A percentile compares a stretch with the other conserved stretches of the same genome.
These are phyloP conservation scores for Phyllachora maydis DNA, from an alignment of 2,329 filamentous ascomycete species.

Conservation along the genomic window DNA sequence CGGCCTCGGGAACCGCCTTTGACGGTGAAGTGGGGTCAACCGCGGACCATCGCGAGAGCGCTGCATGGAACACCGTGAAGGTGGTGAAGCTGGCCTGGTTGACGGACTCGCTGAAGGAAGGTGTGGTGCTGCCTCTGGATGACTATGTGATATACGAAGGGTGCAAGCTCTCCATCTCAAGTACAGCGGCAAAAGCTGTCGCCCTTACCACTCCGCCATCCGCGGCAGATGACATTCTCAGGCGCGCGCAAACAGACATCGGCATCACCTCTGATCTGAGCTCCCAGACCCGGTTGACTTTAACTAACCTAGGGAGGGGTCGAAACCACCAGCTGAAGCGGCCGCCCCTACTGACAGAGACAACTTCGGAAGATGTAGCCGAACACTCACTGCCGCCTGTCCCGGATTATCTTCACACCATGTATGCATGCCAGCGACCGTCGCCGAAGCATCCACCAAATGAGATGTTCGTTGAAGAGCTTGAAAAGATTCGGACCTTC, in stretches of 20 bases:
- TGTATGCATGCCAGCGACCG: conserved; percentile 65
- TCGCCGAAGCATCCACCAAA: conserved; percentile 56
- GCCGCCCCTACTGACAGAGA: too few relatives aligned
- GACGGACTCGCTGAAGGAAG: conserved; percentile 24
- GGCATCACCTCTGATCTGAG: conserved; percentile 3
- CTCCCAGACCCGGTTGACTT: conserved; percentile 27
- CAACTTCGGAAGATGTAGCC: conserved; percentile 60
- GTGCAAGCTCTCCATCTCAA: conserved; percentile 12
- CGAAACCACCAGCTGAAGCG: too few relatives aligned
- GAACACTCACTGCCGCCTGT: conserved; percentile 33
- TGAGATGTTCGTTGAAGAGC: conserved; percentile 47
- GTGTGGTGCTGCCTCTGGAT: conserved; percentile 21
- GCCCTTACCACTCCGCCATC: too few relatives aligned
- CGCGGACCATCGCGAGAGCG: not conserved
- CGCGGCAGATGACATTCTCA: conserved; percentile 9
- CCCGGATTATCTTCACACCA: conserved; percentile 43
- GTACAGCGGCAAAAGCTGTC: too few relatives aligned
- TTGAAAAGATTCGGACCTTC: conserved; percentile 54
- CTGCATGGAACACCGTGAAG: conserved; percentile 10
- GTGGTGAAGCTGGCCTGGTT: conserved; percentile 42
- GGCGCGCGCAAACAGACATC: conserved; percentile 10
- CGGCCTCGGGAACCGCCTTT: conserved; percentile 9
- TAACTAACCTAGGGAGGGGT: too few relatives aligned
- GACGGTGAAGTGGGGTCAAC: conserved; percentile 3
- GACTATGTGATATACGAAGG: conserved; percentile 35